Evolutionary conservation across 2,329 filamentous ascomycete genomes (phyloP).

Genomic region (Fusarium sp.): DNA sequence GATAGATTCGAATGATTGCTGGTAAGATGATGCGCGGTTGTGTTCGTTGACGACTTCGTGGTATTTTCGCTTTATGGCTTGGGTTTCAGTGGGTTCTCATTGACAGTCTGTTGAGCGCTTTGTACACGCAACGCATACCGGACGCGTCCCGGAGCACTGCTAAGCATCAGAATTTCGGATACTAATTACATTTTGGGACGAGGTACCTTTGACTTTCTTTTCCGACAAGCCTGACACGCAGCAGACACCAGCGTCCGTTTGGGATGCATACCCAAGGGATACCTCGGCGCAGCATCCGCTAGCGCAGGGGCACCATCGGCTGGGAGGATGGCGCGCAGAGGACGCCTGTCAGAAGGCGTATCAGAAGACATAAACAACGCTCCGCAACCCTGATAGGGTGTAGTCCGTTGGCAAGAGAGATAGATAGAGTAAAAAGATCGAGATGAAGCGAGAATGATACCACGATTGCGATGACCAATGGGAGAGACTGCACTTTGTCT

Average conservation of each 20-base stretch:
- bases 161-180: too few species aligned
- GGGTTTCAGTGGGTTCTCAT: not conserved
- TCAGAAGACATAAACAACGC: not conserved
- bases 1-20: not conserved
- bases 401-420: not conserved
- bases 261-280: too few species aligned
- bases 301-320: not conserved
- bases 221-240: not conserved
- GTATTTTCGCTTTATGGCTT: not conserved
- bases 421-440: not conserved
- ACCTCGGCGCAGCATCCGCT: too few species aligned
- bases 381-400: too few species aligned
- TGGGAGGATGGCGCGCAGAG: not conserved
- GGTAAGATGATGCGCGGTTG: not conserved
- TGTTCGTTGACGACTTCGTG: not conserved
- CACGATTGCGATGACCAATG: not conserved
- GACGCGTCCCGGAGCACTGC: not conserved
- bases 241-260: not conserved
- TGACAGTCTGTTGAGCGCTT: not conserved
- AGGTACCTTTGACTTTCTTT: too few species aligned
- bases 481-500: not conserved
- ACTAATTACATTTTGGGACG: too few species aligned
- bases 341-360: not conserved
- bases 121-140: not conserved
- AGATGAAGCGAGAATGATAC: not conserved